Evolutionary conservation across 2,329 filamentous ascomycete genomes (phyloP).

Genomic region (Neopestalotiopsis clavispora): DNA sequence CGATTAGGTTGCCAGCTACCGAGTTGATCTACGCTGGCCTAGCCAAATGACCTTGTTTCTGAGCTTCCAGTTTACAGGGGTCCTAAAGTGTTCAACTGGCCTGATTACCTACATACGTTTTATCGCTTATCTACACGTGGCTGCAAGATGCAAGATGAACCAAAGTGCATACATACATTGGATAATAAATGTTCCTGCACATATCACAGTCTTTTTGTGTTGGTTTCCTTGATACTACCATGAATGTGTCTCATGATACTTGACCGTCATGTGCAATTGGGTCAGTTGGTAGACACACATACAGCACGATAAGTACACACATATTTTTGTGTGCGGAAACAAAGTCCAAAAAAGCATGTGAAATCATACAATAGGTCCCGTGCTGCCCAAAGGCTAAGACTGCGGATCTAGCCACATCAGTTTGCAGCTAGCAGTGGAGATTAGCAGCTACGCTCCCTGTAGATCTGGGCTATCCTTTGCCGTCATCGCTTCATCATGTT

Average conservation of each 20-base stretch:
- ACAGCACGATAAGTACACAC: neutral
- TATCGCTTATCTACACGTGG: slow-evolving; percentile 28
- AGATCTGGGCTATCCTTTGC: neutral
- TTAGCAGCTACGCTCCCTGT: neutral
- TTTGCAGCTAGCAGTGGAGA: slow-evolving; percentile 1
- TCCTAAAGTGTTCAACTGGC: neutral
- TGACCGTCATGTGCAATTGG: neutral
- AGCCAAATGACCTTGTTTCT: slow-evolving; percentile 16
- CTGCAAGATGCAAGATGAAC: slow-evolving; percentile 10
- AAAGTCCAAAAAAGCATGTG: slow-evolving; percentile 21
- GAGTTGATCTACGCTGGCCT: slow-evolving; percentile 12
- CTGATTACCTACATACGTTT: neutral
- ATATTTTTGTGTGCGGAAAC: neutral
- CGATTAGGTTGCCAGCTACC: neutral
- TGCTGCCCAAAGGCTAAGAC: slow-evolving; percentile 17
- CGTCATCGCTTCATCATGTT: slow-evolving; percentile 4
- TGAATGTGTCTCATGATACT: neutral
- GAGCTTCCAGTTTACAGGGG: neutral
- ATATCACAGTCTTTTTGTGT: neutral
- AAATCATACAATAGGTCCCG: slow-evolving; percentile 22
- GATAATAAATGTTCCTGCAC: neutral
- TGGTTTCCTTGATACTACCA: neutral
- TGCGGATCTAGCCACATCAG: slow-evolving; percentile 11
- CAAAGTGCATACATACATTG: neutral
- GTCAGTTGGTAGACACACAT: neutral